phyloP scores from a whole-genome alignment of 768 basidiomycete species.

The Panellus pusillus region DNA sequence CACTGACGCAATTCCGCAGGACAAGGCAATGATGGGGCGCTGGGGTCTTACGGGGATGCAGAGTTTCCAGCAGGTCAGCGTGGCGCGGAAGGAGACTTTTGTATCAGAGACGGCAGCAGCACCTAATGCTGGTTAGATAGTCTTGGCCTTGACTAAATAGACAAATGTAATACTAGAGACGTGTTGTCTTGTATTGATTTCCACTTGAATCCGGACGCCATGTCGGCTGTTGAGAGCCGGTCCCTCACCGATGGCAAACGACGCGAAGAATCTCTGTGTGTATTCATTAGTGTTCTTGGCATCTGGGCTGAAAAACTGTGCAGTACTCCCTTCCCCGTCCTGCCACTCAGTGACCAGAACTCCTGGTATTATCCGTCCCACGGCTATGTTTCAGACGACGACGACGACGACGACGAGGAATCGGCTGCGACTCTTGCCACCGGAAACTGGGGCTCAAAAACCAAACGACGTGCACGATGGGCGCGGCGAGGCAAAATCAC shows the following conservation, averaged over 20 bases:
- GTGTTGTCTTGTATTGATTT: constrained; percentile 5
- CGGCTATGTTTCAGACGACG: constrained; percentile 67
- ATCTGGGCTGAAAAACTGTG: constrained; percentile 4
- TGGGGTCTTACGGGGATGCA: constrained; percentile 93
- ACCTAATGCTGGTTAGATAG: background rate
- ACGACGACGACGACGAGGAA: constrained; percentile 56
- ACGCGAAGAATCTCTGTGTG: constrained; percentile 16
- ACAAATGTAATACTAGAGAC: background rate
- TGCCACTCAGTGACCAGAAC: constrained; percentile 69
- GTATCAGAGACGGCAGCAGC: constrained; percentile 22
- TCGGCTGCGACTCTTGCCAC: constrained; percentile 41
- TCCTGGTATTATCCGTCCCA: constrained; percentile 86
- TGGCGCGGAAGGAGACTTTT: constrained; percentile 55
- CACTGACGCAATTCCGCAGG: constrained; percentile 41
- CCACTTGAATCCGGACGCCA: background rate
- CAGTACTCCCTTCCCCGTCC: constrained; percentile 29
- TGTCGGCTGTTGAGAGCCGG: constrained; percentile 8
- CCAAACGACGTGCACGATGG: constrained; percentile 75
- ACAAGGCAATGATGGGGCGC: constrained; percentile 89
- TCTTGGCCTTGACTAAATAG: background rate
- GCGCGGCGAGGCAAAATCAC: constrained; percentile 78
- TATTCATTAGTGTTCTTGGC: background rate
- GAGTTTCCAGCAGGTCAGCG: constrained; percentile 77
- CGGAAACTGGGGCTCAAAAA: constrained; percentile 88
- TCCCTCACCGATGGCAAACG: constrained; percentile 11